Evolutionary conservation across 2,329 filamentous ascomycete genomes (phyloP).

Genomic region (Xenoacremonium recifei): DNA sequence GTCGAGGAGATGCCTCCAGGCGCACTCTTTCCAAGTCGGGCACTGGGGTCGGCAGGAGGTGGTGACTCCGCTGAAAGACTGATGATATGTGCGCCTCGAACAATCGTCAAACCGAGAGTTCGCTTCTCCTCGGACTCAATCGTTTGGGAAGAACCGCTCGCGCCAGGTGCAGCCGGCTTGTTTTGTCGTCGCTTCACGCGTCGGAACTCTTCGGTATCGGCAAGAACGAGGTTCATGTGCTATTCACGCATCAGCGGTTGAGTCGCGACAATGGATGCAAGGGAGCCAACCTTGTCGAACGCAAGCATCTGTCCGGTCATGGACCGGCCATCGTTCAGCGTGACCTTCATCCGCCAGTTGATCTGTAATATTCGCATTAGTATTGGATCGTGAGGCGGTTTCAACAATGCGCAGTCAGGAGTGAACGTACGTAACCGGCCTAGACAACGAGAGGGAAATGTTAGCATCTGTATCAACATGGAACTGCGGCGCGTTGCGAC

Average conservation of each 20-base stretch:
- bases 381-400: constrained; percentile 1
- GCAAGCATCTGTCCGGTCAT: constrained; percentile 98
- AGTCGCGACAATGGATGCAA: not conserved
- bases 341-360: constrained; percentile 99
- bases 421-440: constrained; percentile 67
- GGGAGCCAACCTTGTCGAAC: constrained; percentile 83
- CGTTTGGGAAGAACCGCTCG: constrained; percentile 61
- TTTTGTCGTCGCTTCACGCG: constrained; percentile 81
- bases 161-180: constrained; percentile 66
- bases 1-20: constrained; percentile 68
- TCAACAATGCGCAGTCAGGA: constrained; percentile 12
- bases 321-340: constrained; percentile 89
- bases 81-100: constrained; percentile 92
- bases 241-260: constrained; percentile 34
- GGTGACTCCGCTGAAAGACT: constrained; percentile 94
- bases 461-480: constrained; percentile 58
- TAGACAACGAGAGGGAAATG: constrained; percentile 47
- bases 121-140: constrained; percentile 95
- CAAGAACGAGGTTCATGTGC: constrained; percentile 99
- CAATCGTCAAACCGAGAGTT: constrained; percentile 90
- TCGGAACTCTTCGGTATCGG: constrained; percentile 97
- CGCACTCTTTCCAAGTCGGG: constrained; percentile 77
- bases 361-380: constrained; percentile 58
- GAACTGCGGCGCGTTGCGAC: constrained; percentile 26
- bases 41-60: constrained; percentile 88